Base-by-base conservation (phyloP, 345 rosid species). In the Eucalyptus cladocalyx region DNA sequence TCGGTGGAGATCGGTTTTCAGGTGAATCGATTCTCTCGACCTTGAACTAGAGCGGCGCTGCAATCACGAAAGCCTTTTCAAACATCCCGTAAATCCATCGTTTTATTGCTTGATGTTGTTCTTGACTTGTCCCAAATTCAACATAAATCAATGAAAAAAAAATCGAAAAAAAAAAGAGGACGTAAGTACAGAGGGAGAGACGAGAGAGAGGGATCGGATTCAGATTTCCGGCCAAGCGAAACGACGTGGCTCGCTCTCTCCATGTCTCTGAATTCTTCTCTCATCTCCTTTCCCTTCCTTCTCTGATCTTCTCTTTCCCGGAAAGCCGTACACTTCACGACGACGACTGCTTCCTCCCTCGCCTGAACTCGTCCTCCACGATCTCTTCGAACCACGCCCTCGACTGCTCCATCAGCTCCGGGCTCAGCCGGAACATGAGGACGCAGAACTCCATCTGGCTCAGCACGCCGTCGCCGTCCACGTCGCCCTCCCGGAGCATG, bases 391-490 rank as follows among this genome's bases (percentile, higher is more conserved):
- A 91, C 93, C 92, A 92, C 34, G 86, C 88, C 88, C 89, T 87
- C 6, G 96, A 92, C 86, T 93, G 93, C 53, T 93, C 92, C 96
- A 94, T 94, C 92, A 94, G 87, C 30, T 88, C 93, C 54, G 96
- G 96, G 90, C 96, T 94, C 86, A 93, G 87, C 92, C 94, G 92
- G 92, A 94, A 93, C 96, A 94, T 94, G 91, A 94, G 72, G 11
- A 94, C 93, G 87, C 95, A 94, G 60, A 94, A 94, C 92, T 94
- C 95, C 92, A 90, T 93, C 91, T 93, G 92, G 45, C 88, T 92
- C 45, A 93, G 94, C 18, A 91, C 93, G 7, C 95, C 95, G 54
- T 94, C 96, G 9, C 94, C 92, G 76, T 94, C 96, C 8, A 90
- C 86, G 58, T 94, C 96, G 5, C 96, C 96, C 90, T 94, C 95